Conservation (phyloP, 305 asterid genomes). For the Euphrasia arctica region DNA sequence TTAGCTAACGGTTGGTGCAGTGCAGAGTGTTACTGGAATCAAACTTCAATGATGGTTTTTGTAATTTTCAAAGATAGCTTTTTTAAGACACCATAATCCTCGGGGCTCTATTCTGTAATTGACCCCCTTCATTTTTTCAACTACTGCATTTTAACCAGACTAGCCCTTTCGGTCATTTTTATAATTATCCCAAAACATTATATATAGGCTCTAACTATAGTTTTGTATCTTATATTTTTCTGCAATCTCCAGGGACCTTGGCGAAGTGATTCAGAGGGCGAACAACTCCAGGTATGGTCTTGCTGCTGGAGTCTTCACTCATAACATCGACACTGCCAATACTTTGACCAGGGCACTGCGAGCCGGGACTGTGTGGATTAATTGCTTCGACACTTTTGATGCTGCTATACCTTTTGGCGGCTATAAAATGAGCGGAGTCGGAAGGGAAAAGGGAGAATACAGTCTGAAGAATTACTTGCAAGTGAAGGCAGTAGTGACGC, state of each 20-base stretch:
- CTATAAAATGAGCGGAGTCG: constrained; percentile 92
- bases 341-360: constrained; percentile 74
- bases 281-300: constrained; percentile 64
- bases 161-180: not conserved
- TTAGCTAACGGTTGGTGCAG: too few relatives aligned
- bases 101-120: too few relatives aligned
- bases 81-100: not conserved
- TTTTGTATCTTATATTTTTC: not conserved
- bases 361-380: constrained; percentile 81
- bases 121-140: too few relatives aligned
- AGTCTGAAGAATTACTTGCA: constrained; percentile 87
- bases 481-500: constrained; percentile 85
- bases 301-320: constrained; percentile 90
- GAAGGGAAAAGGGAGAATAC: constrained; percentile 91
- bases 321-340: constrained; percentile 77
- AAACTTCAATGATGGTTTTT: not conserved
- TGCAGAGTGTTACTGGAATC: not conserved
- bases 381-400: constrained; percentile 73
- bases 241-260: constrained; percentile 52
- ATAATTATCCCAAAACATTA: not conserved
- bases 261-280: constrained; percentile 71
- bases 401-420: constrained; percentile 97
- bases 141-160: not conserved
- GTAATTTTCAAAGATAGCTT: not conserved
- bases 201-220: constrained; percentile 5